Conservation (phyloP, 164 flowering plant genomes). For the Vitis amurensis region DNA sequence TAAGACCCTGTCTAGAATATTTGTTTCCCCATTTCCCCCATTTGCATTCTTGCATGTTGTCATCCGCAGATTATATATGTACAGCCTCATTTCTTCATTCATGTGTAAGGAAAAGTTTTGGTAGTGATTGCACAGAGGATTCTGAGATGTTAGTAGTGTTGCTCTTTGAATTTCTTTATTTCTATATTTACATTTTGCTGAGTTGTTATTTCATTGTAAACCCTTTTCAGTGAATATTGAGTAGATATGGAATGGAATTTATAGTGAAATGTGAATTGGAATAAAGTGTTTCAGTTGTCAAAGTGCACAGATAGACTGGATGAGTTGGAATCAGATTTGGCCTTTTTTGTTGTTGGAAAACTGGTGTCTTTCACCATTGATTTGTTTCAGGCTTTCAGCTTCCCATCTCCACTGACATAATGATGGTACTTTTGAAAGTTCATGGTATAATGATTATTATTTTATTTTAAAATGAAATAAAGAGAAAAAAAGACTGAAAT, state of each 20-base stretch:
- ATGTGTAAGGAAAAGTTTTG: slow-evolving; percentile 63
- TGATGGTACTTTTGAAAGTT: too few species aligned
- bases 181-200: too few species aligned
- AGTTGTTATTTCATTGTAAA: slow-evolving; percentile 12
- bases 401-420: too few species aligned
- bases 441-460: too few species aligned
- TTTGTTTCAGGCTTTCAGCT: too few species aligned
- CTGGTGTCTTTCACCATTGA: too few species aligned
- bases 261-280: background rate
- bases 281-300: too few species aligned
- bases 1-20: slow-evolving; percentile 24
- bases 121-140: slow-evolving; percentile 20
- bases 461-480: too few species aligned
- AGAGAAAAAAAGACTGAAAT: too few species aligned
- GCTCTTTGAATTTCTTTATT: slow-evolving; percentile 1
- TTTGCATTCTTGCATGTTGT: slow-evolving; percentile 10
- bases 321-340: too few species aligned
- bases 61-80: slow-evolving; percentile 38
- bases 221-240: background rate
- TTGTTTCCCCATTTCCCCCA: slow-evolving; percentile 16
- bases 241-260: background rate
- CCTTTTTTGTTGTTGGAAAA: too few species aligned
- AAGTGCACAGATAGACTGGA: too few species aligned
- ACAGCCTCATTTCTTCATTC: slow-evolving; percentile 54
- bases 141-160: slow-evolving; percentile 5